Percentiles rank a stretch among this genome's conserved stretches.
Evolutionary conservation across 768 basidiomycete genomes (phyloP).

Genomic region (Goffeauzyma gilvescens): DNA sequence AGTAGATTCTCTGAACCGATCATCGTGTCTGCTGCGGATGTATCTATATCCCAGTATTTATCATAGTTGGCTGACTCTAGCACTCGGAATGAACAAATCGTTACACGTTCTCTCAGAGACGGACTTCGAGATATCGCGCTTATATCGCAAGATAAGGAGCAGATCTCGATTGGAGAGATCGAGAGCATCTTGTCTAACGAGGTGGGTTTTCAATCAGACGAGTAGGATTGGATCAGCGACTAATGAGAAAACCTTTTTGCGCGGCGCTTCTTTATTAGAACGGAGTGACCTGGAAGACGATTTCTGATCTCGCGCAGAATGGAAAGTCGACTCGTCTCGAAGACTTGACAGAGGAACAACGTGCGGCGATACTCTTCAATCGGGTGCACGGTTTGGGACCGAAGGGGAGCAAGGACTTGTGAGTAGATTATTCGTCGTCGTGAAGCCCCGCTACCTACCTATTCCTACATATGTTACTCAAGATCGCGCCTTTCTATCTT

Average conservation of each 20-base stretch:
- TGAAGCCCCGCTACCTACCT: neutral
- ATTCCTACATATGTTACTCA: neutral
- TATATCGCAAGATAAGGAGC: constrained; percentile 11
- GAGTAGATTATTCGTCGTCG: constrained; percentile 5
- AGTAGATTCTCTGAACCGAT: neutral
- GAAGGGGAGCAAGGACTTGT: constrained; percentile 15
- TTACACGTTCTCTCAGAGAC: constrained; percentile 7
- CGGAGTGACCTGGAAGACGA: constrained; percentile 22
- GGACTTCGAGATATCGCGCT: constrained; percentile 15
- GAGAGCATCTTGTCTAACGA: constrained; percentile 20
- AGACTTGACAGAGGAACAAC: constrained; percentile 9
- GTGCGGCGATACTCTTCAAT: constrained; percentile 17
- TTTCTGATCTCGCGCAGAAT: constrained; percentile 14
- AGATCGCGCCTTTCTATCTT: neutral
- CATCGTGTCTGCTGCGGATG: too few species aligned
- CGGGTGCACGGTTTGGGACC: constrained; percentile 22
- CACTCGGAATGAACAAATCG: too few species aligned
- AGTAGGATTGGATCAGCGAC: neutral
- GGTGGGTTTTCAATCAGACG: constrained; percentile 16
- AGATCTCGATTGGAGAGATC: constrained; percentile 17
- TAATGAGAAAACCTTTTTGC: neutral
- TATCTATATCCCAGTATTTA: neutral
- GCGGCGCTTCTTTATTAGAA: constrained; percentile 12
- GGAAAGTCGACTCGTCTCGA: constrained; percentile 19
- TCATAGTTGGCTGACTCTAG: neutral